Evolutionary conservation across 2,329 filamentous ascomycete species (phyloP).

Genomic region (Beauveria sp.): DNA sequence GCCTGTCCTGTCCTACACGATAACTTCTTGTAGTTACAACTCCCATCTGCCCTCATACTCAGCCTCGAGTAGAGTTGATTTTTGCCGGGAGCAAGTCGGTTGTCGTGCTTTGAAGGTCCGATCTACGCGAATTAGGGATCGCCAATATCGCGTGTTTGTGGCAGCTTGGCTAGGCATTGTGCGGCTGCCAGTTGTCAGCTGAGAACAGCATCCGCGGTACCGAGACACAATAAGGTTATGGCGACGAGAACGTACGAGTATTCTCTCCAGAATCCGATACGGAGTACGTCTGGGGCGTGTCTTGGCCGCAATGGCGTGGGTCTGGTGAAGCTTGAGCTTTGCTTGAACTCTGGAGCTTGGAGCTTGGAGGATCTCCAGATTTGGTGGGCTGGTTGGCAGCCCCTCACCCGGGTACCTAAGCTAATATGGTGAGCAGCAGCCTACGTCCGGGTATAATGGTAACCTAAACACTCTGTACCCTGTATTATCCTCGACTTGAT

Average conservation of each 20-base stretch:
- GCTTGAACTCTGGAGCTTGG: neutral
- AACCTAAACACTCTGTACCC: too few relatives aligned
- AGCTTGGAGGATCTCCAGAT: too few relatives aligned
- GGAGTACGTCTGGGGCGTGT: neutral
- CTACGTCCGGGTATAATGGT: too few relatives aligned
- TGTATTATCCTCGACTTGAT: too few relatives aligned
- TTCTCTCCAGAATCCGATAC: neutral
- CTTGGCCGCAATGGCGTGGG: slow-evolving; percentile 4
- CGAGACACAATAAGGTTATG: neutral
- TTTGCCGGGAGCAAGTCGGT: neutral
- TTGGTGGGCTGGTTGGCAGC: too few relatives aligned
- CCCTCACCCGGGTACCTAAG: too few relatives aligned
- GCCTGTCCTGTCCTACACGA: too few relatives aligned
- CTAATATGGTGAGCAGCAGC: too few relatives aligned
- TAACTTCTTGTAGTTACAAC: too few relatives aligned
- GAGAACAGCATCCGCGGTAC: neutral
- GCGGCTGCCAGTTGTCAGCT: neutral
- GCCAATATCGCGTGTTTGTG: neutral
- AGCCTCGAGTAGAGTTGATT: too few relatives aligned
- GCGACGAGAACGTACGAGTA: neutral
- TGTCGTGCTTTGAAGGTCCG: neutral
- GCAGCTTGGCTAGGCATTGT: neutral
- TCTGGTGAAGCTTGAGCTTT: neutral
- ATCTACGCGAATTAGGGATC: neutral
- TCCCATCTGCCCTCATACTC: too few relatives aligned